phyloP scores from a whole-genome alignment of 495 filamentous ascomycete species.

The Delitschia confertaspora region DNA sequence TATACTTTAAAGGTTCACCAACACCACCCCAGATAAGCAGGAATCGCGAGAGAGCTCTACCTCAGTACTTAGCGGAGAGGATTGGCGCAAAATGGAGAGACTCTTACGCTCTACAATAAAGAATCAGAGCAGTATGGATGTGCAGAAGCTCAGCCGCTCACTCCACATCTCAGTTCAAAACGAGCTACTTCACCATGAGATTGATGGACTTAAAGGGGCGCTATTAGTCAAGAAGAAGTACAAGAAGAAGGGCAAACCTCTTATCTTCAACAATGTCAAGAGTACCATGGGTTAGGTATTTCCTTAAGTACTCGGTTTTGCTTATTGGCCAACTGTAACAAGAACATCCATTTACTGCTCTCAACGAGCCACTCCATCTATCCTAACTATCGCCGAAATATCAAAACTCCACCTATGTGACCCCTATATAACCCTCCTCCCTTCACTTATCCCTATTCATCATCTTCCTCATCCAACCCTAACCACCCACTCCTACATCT shows the following conservation, averaged over 20 bases:
- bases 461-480: constrained; percentile 53
- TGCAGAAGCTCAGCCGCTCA: neutral
- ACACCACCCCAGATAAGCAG: neutral
- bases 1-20: constrained; percentile 2
- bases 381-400: too few relatives aligned
- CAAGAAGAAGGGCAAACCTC: too few relatives aligned
- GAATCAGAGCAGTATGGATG: neutral
- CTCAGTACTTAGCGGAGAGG: neutral
- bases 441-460: constrained; percentile 43
- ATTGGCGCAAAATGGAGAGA: constrained; percentile 8
- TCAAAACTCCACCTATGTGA: neutral
- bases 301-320: too few relatives aligned
- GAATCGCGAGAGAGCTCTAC: neutral
- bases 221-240: too few relatives aligned
- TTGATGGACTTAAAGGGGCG: neutral
- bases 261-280: too few relatives aligned
- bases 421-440: neutral
- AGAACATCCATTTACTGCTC: too few relatives aligned
- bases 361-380: too few relatives aligned
- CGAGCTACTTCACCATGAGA: constrained; percentile 3
- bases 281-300: too few relatives aligned
- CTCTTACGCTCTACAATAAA: neutral
- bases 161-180: constrained; percentile 1
- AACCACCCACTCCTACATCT: constrained; percentile 60
- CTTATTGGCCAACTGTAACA: too few relatives aligned